These are phyloP conservation scores for Lentinula lateritia DNA, from an alignment of 768 basidiomycete species.

Conservation along the genomic window DNA sequence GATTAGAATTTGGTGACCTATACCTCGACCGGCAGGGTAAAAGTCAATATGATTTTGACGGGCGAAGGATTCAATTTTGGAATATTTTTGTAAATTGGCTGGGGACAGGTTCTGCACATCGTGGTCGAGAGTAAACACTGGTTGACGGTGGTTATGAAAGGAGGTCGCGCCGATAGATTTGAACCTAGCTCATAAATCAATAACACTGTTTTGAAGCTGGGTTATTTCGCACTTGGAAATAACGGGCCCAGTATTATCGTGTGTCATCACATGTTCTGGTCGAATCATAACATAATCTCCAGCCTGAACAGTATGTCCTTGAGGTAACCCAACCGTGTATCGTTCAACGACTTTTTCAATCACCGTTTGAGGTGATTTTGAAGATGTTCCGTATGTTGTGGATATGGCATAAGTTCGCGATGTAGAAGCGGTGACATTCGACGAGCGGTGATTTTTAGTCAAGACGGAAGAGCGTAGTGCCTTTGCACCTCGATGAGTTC, in stretches of 20 bases:
- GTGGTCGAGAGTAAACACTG: slow-evolving; percentile 96
- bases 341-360: slow-evolving; percentile 98
- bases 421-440: neutral
- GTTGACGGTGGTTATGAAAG: slow-evolving; percentile 75
- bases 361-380: slow-evolving; percentile 63
- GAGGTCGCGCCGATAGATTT: slow-evolving; percentile 88
- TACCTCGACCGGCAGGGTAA: slow-evolving; percentile 95
- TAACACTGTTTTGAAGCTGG: too few species aligned
- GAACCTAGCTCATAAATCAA: slow-evolving; percentile 50
- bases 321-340: slow-evolving; percentile 86
- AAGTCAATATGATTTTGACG: slow-evolving; percentile 84
- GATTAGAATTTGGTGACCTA: slow-evolving; percentile 95
- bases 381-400: neutral
- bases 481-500: neutral
- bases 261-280: slow-evolving; percentile 97
- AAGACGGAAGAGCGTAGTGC: neutral
- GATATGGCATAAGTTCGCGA: neutral
- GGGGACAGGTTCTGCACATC: slow-evolving; percentile 93
- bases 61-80: slow-evolving; percentile 87
- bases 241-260: slow-evolving; percentile 97
- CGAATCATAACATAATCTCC: slow-evolving; percentile 99
- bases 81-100: slow-evolving; percentile 91
- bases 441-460: neutral
- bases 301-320: slow-evolving; percentile 75
- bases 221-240: slow-evolving; percentile 72